Percentiles rank a stretch among this genome's conserved stretches.
phyloP scores from a whole-genome alignment of 2,329 filamentous ascomycete genomes.

The Colletotrichum horii region DNA sequence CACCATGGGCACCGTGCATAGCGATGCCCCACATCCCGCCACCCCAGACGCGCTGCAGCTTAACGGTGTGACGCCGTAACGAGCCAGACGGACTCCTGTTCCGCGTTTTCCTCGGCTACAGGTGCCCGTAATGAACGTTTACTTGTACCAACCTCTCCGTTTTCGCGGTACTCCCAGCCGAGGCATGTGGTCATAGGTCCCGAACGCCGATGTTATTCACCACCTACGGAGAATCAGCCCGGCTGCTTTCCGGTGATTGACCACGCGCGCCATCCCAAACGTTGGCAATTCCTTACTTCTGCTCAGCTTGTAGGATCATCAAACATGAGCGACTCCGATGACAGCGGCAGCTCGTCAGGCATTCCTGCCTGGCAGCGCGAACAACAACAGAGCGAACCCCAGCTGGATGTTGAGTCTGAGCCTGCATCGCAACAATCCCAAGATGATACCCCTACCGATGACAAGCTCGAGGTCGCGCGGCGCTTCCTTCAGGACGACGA shows the following conservation, averaged over 20 bases:
- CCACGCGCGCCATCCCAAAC: neutral
- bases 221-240: neutral
- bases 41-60: neutral
- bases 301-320: neutral
- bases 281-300: neutral
- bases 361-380: conserved; percentile 38
- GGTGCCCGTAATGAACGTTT: neutral
- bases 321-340: conserved; percentile 38
- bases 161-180: conserved; percentile 8
- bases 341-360: conserved; percentile 25
- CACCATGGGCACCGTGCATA: conserved; percentile 16
- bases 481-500: conserved; percentile 78
- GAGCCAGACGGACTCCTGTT: neutral
- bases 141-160: neutral
- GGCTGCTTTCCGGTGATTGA: neutral
- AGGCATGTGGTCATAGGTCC: conserved; percentile 23
- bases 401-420: neutral
- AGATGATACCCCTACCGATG: conserved; percentile 24
- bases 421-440: conserved; percentile 4
- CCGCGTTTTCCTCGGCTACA: neutral
- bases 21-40: neutral
- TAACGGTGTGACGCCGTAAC: neutral
- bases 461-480: conserved; percentile 66
- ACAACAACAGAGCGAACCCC: conserved; percentile 3
- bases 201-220: conserved; percentile 5